A percentile compares a stretch with the other conserved stretches of the same genome.
These are phyloP conservation scores for Zymoseptoria tritici DNA, from an alignment of 2,329 filamentous ascomycete genomes.

Conservation along the genomic window DNA sequence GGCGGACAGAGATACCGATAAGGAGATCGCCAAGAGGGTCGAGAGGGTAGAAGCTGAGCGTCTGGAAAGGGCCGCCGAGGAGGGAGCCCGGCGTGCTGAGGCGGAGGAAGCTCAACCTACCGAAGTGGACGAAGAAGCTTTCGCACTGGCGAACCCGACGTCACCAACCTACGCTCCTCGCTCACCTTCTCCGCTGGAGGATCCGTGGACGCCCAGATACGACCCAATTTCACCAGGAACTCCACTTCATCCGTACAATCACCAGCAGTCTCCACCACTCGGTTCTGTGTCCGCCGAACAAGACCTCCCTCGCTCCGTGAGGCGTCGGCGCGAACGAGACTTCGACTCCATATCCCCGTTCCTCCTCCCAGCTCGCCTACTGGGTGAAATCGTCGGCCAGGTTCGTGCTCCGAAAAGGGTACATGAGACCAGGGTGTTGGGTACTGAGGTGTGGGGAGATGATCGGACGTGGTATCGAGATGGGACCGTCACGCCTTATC, in stretches of 20 bases:
- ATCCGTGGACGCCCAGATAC: not conserved
- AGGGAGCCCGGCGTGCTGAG: not conserved
- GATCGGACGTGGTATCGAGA: too few species aligned
- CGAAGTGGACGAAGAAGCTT: too few species aligned
- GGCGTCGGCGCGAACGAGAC: not conserved
- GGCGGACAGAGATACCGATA: not conserved
- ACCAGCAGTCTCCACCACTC: too few species aligned
- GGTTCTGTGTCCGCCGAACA: not conserved
- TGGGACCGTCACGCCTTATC: too few species aligned
- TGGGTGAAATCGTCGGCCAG: not conserved
- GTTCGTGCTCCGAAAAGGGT: not conserved
- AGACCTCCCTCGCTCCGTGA: not conserved
- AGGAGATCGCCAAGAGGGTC: not conserved
- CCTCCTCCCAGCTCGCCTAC: not conserved
- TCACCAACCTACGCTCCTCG: not conserved
- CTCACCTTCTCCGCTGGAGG: not conserved
- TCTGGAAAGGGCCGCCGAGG: not conserved
- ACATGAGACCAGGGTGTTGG: not conserved
- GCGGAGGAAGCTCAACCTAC: not conserved
- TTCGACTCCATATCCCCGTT: not conserved
- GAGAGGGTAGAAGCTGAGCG: not conserved
- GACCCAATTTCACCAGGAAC: not conserved
- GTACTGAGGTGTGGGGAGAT: not conserved
- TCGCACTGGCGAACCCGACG: not conserved
- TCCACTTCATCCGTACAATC: not conserved